These are phyloP conservation scores for Salix exigua DNA, from an alignment of 345 rosid species.

Conservation along the genomic window DNA sequence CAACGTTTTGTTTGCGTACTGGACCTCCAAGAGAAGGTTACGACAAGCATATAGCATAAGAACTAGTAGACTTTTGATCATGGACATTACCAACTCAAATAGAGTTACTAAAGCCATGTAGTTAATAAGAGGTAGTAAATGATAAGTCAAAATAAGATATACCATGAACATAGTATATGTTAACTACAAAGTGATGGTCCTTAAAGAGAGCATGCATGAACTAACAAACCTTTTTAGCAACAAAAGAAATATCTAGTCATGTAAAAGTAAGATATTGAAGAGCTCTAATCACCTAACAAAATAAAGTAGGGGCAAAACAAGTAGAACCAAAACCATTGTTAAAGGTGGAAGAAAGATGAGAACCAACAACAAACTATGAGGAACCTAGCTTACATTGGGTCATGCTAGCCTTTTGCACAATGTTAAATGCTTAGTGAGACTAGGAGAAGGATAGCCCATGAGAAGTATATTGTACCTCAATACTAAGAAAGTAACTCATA, in stretches of 20 bases:
- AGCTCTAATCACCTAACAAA: background rate
- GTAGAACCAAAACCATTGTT: background rate
- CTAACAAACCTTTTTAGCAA: background rate
- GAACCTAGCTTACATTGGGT: background rate
- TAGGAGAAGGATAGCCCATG: background rate
- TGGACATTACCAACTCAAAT: background rate
- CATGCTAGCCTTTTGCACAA: background rate
- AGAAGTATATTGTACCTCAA: background rate
- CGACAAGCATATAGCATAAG: background rate
- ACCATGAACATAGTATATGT: background rate
- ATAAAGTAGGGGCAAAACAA: background rate
- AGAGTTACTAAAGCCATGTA: background rate
- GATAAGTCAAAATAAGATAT: background rate
- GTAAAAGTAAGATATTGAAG: background rate
- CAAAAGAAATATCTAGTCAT: background rate
- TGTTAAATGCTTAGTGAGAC: background rate
- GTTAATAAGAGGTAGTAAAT: background rate
- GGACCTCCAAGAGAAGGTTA: background rate
- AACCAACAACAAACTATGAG: background rate
- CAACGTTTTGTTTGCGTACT: background rate
- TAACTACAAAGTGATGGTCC: background rate
- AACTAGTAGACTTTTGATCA: background rate
- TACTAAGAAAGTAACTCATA: background rate
- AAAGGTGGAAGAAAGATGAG: background rate
- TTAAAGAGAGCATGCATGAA: background rate